These are phyloP conservation scores for Fusarium caatingaense DNA, from an alignment of 2,329 filamentous ascomycete species.

Conservation along the genomic window DNA sequence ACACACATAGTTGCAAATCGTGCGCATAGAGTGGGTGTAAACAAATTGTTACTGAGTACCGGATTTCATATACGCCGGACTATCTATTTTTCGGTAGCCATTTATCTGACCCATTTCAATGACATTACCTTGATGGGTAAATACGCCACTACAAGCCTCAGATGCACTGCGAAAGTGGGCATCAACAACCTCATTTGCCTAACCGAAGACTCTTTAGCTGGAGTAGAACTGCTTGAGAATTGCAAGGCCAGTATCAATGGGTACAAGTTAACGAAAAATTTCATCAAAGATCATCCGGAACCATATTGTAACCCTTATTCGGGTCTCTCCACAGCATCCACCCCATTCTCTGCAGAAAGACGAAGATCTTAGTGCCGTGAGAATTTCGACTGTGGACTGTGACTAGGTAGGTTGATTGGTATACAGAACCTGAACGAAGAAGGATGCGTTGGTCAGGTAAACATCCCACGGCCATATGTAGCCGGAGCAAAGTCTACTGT, in stretches of 20 bases:
- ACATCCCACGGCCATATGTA: conserved; percentile 17
- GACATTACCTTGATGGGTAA: conserved; percentile 28
- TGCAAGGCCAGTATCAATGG: neutral
- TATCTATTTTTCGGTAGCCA: no score
- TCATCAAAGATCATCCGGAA: no score
- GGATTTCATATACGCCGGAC: fast-evolving
- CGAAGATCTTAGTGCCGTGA: conserved; percentile 4
- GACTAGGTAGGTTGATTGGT: conserved; percentile 4
- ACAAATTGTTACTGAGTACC: neutral
- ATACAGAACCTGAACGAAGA: neutral
- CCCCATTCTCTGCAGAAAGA: neutral
- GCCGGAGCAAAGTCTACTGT: conserved; percentile 5
- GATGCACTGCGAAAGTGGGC: neutral
- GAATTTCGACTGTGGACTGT: neutral
- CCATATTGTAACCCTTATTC: neutral
- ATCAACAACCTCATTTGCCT: neutral
- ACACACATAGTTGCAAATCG: neutral
- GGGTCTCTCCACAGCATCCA: neutral
- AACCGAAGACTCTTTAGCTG: fast-evolving
- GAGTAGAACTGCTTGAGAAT: neutral
- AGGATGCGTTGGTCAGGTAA: neutral
- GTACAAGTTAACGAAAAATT: neutral
- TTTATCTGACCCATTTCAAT: neutral
- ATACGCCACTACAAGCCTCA: neutral
- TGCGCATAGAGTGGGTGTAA: no score